Conservation (phyloP, 305 asterid species). For the Fraxinus dipetala region DNA sequence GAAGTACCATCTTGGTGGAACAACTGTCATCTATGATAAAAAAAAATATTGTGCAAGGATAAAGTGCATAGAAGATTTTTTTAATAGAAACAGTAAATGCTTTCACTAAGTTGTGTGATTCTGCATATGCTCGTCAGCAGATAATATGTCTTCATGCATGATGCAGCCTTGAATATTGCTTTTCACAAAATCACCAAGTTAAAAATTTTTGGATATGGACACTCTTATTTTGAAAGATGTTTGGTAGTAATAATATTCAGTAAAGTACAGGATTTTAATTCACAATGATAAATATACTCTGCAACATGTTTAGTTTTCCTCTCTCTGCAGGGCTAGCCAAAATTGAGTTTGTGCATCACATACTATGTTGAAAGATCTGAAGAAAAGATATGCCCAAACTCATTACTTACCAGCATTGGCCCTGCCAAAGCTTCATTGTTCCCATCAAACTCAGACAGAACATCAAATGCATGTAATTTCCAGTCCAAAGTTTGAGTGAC, state of each 20-base stretch:
- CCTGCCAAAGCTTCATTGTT: conserved; percentile 74
- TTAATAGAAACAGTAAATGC: not conserved
- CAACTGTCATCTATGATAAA: not conserved
- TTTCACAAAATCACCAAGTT: not conserved
- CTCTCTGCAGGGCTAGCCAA: conserved; percentile 19
- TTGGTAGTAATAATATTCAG: not conserved
- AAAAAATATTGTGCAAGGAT: not conserved
- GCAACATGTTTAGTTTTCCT: not conserved
- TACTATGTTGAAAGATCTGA: conserved; percentile 8
- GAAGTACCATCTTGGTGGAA: not conserved
- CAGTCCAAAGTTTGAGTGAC: conserved; percentile 96
- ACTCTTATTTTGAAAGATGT: not conserved
- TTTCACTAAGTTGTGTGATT: not conserved
- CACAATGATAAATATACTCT: not conserved
- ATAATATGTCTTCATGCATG: conserved; percentile 4
- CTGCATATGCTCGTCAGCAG: conserved; percentile 4
- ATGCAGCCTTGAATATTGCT: not conserved
- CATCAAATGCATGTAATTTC: conserved; percentile 97
- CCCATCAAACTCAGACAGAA: conserved; percentile 94
- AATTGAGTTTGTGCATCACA: conserved; percentile 11
- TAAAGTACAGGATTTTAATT: not conserved
- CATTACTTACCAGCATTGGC: conserved; percentile 81
- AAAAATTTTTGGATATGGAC: conserved; percentile 11
- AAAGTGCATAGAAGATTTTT: not conserved
- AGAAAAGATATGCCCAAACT: conserved; percentile 22